A percentile compares a stretch with the other conserved stretches of the same genome.
These are phyloP conservation scores for Beverwykella pulmonaria DNA, from an alignment of 495 filamentous ascomycete genomes.

Conservation along the genomic window DNA sequence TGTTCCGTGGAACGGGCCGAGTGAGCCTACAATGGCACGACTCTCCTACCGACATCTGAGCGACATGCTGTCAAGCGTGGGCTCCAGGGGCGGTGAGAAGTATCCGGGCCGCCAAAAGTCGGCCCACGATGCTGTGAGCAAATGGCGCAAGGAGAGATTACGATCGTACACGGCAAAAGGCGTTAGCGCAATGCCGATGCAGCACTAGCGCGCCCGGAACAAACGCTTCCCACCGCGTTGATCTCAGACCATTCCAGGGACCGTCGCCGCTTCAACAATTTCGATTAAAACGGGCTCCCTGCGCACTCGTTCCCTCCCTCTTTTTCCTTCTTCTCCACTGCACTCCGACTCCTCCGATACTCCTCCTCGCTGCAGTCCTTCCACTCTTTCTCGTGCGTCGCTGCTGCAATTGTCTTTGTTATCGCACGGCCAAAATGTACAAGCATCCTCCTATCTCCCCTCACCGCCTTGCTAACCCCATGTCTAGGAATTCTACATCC, in stretches of 20 bases:
- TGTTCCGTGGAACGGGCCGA: background rate
- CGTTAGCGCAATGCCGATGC: too few relatives aligned
- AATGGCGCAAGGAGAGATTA: background rate
- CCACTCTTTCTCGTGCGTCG: background rate
- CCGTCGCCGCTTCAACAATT: background rate
- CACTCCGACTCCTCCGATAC: background rate
- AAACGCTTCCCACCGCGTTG: background rate
- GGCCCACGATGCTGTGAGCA: background rate
- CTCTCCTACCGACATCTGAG: background rate
- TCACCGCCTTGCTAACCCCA: conserved; percentile 7
- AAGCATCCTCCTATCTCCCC: background rate
- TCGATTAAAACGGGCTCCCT: background rate
- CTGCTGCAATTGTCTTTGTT: conserved; percentile 5
- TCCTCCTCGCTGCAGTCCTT: background rate
- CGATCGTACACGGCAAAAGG: too few relatives aligned
- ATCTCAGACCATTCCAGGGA: background rate
- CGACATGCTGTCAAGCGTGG: background rate
- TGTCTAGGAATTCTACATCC: conserved; percentile 31
- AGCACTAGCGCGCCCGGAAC: background rate
- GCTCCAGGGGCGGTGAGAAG: background rate
- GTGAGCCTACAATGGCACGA: background rate
- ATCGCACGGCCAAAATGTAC: conserved; percentile 10
- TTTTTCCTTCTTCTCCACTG: conserved; percentile 5
- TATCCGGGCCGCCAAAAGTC: background rate
- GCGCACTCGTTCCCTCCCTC: background rate